Base-by-base conservation (phyloP, 2,329 filamentous ascomycete genomes). In the Fusarium nygamai region DNA sequence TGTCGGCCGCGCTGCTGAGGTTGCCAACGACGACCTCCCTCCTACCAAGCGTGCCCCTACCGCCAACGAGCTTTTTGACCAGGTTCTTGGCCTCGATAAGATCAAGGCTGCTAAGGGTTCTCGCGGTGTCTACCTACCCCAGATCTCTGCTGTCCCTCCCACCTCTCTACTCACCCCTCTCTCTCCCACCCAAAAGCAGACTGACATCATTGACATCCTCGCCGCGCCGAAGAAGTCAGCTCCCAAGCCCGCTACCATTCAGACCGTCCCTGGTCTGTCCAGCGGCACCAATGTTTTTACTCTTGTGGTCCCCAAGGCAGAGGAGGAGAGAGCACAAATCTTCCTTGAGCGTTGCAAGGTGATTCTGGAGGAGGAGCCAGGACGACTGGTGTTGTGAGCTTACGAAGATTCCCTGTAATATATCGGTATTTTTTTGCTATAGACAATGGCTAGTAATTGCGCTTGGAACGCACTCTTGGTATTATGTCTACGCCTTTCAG, bases 291-390 rank as follows among this genome's bases (percentile, higher is more conserved):
- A 97, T 81, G 85, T 95, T 1, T 97, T 98, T 81, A 96, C 91
- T 78, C 85, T 99, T 59, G 92, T 87, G 34, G 95, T 97, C 27
- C 91, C 92, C 44, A 91, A 89, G 83, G 90, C 89, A 14, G 96
- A 99, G 82, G 93, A 95, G 88, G 90, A 92, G 85, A 88, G 95
- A 78, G 96, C 94, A 20, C 88, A 90, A 79, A 87, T 92, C 17
- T 99, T 98, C 85, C 83, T 99, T 73, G 92, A 96, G 84, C 90
- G 94, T 77, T 89, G 98, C 80, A 98, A 98, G 90, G 85, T 88
- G 51, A 91, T 96, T 33, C 83, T 99, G 76, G 94, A 97, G 84
- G 88, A 90, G 74, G 93, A 96, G 83, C 94, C 94, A 20, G 94
- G 92, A 39, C 88, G 92, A 78, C 84, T 97, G 79, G 90, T 97